These are phyloP conservation scores for Candida maris DNA, from an alignment of 805 yeast genomes.

Conservation along the genomic window DNA sequence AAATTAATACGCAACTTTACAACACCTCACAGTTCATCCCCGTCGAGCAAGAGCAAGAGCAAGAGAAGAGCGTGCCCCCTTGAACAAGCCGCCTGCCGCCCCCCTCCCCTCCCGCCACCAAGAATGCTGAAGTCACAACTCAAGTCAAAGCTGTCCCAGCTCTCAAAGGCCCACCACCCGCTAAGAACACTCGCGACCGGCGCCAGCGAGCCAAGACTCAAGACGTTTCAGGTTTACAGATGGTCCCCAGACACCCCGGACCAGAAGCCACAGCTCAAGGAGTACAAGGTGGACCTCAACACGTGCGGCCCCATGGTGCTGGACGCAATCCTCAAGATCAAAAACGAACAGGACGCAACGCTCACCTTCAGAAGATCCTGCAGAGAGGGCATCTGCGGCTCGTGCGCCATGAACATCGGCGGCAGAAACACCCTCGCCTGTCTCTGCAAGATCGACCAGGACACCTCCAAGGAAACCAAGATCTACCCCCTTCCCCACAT, in stretches of 20 bases:
- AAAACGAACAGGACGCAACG: slow-evolving; percentile 94
- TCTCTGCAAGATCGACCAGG: slow-evolving; percentile 86
- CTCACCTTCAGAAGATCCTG: slow-evolving; percentile 97
- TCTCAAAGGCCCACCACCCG: slow-evolving; percentile 2
- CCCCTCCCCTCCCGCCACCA: background rate
- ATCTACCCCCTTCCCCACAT: slow-evolving; percentile 97
- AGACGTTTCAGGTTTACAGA: slow-evolving; percentile 90
- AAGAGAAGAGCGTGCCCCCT: no score
- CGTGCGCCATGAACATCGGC: slow-evolving; percentile 99
- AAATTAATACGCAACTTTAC: no score
- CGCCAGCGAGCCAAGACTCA: slow-evolving; percentile 57
- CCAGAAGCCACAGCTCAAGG: slow-evolving; percentile 81
- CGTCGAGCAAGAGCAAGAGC: no score
- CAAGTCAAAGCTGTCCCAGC: background rate
- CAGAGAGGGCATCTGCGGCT: slow-evolving; percentile 99
- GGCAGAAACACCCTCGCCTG: slow-evolving; percentile 97
- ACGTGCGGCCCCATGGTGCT: slow-evolving; percentile 97
- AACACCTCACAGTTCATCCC: no score
- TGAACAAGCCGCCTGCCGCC: background rate
- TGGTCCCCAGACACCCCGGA: slow-evolving; percentile 98
- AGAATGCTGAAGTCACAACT: slow-evolving; percentile 12
- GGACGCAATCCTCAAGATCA: slow-evolving; percentile 91
- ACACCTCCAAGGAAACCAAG: slow-evolving; percentile 69
- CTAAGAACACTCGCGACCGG: slow-evolving; percentile 45
- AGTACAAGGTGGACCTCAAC: slow-evolving; percentile 81